These are phyloP conservation scores for Jaenimonas drosophilae DNA, from an alignment of 208 protist genomes.

Conservation along the genomic window DNA sequence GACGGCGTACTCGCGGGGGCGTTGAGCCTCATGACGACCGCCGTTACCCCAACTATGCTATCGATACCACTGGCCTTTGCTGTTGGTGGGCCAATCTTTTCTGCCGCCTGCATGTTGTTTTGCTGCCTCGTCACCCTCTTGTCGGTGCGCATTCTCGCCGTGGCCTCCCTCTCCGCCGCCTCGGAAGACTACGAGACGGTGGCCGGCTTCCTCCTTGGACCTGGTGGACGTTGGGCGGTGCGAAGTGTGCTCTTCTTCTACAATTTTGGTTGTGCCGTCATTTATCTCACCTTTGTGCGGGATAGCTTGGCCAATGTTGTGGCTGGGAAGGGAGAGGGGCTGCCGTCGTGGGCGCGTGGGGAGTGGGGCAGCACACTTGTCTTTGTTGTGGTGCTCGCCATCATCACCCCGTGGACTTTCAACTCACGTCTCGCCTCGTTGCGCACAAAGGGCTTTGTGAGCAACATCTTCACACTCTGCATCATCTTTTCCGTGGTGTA, in stretches of 20 bases:
- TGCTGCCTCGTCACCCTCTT: conserved; percentile 55
- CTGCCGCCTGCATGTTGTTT: conserved; percentile 24
- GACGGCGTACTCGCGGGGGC: conserved; percentile 57
- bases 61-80: conserved; percentile 64
- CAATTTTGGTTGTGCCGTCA: conserved; percentile 56
- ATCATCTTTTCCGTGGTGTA: conserved; percentile 61
- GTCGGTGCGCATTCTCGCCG: conserved; percentile 65
- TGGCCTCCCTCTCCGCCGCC: conserved; percentile 54
- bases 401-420: conserved; percentile 62
- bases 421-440: conserved; percentile 68
- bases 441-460: conserved; percentile 64
- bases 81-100: conserved; percentile 44
- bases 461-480: conserved; percentile 60
- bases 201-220: conserved; percentile 56
- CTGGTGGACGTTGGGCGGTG: conserved; percentile 27
- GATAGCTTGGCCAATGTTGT: conserved; percentile 50
- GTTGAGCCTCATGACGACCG: conserved; percentile 55
- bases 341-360: conserved; percentile 48
- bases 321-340: conserved; percentile 20
- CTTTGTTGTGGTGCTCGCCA: conserved; percentile 29
- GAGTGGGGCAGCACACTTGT: conserved; percentile 25
- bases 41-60: conserved; percentile 62
- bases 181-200: conserved; percentile 76
- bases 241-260: conserved; percentile 64
- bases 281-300: conserved; percentile 68